A percentile compares a stretch with the other conserved stretches of the same genome.
Evolutionary conservation across 768 basidiomycete species (phyloP).

Genomic region (Tubosaeta brunneosetosa): DNA sequence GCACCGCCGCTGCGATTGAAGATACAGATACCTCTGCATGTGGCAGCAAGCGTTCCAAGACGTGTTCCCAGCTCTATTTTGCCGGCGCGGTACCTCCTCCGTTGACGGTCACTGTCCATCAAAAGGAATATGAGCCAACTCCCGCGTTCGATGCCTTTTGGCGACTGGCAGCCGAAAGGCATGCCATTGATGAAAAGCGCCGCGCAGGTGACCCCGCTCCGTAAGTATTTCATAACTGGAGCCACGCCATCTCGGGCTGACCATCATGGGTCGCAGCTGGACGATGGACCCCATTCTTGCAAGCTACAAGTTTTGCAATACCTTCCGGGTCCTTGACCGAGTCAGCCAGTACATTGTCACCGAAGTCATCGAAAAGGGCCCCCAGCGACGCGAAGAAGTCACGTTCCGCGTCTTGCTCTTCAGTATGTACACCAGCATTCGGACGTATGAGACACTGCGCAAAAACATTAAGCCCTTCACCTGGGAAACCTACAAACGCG

Average conservation of each 20-base stretch:
- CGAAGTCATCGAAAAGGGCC: slow-evolving; percentile 67
- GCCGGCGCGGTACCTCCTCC: slow-evolving; percentile 16
- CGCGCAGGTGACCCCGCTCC: slow-evolving; percentile 45
- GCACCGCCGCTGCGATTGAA: slow-evolving; percentile 9
- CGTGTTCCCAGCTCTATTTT: slow-evolving; percentile 15
- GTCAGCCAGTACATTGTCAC: slow-evolving; percentile 62
- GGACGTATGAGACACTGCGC: slow-evolving; percentile 64
- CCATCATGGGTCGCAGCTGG: slow-evolving; percentile 51
- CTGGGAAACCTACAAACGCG: slow-evolving; percentile 54
- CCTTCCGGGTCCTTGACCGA: slow-evolving; percentile 70
- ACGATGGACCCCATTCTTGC: slow-evolving; percentile 58
- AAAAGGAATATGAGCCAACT: slow-evolving; percentile 40
- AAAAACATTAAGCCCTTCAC: slow-evolving; percentile 51
- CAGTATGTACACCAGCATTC: slow-evolving; percentile 65
- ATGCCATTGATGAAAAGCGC: slow-evolving; percentile 52
- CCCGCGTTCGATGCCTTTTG: slow-evolving; percentile 60
- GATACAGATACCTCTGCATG: slow-evolving; percentile 6
- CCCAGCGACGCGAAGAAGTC: slow-evolving; percentile 55
- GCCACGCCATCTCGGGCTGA: slow-evolving; percentile 9
- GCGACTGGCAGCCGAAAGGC: slow-evolving; percentile 53
- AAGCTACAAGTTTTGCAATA: slow-evolving; percentile 63
- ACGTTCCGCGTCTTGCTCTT: slow-evolving; percentile 71
- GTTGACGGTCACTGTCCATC: slow-evolving; percentile 32
- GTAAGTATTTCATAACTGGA: slow-evolving; percentile 36
- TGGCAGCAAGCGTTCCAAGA: slow-evolving; percentile 23